phyloP scores from a whole-genome alignment of 371 early-diverging fungal species.

The Apophysomyces trapeziformis region DNA sequence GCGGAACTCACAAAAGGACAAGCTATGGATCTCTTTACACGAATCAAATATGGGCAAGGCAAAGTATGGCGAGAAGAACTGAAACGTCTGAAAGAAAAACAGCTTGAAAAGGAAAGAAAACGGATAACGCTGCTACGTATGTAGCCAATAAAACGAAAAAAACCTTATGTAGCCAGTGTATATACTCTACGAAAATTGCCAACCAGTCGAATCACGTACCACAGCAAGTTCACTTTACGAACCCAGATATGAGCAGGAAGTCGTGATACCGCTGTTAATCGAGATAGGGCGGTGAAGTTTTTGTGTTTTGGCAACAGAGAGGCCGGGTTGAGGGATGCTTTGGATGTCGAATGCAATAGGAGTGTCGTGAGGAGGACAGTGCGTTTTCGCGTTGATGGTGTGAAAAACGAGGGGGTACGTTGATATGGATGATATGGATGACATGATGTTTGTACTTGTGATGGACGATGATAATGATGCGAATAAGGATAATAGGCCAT shows the following conservation, averaged over 20 bases:
- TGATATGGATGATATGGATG: background rate
- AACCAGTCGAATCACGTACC: background rate
- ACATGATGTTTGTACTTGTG: background rate
- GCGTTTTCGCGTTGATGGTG: conserved; percentile 4
- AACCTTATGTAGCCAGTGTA: background rate
- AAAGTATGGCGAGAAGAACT: conserved; percentile 28
- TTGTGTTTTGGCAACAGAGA: background rate
- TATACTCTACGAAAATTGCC: background rate
- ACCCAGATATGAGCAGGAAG: background rate
- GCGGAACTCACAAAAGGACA: conserved; percentile 56
- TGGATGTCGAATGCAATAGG: background rate
- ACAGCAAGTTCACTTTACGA: background rate
- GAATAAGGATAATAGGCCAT: background rate
- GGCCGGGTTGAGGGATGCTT: background rate
- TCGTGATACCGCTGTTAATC: background rate
- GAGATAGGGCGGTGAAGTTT: background rate
- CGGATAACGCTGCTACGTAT: background rate
- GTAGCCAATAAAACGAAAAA: background rate
- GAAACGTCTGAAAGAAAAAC: background rate
- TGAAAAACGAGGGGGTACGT: background rate
- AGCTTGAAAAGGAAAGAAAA: conserved; percentile 6
- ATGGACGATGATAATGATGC: background rate
- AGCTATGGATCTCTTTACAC: conserved; percentile 61
- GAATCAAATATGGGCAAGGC: conserved; percentile 49
- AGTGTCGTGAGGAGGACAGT: conserved; percentile 3